A percentile compares a stretch with the other conserved stretches of the same genome.
phyloP scores from a whole-genome alignment of 176 grass and related monocot species.

The Triticum turgidum region DNA sequence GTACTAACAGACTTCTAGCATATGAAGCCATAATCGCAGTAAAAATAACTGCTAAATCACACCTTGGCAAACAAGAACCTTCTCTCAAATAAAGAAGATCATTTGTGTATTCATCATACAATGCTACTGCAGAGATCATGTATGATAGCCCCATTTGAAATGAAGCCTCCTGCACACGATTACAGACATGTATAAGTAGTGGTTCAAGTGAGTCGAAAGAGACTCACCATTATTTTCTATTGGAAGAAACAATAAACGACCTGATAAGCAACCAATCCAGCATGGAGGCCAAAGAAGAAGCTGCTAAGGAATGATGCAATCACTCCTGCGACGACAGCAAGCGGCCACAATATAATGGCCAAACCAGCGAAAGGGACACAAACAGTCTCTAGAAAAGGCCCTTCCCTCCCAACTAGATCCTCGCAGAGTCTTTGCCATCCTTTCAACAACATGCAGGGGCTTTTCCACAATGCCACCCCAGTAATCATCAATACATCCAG shows the following conservation, averaged over 20 bases:
- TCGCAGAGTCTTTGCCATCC: slow-evolving; percentile 84
- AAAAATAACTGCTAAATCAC: not conserved
- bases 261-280: slow-evolving; percentile 74
- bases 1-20: slow-evolving; percentile 10
- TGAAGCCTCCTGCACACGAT: slow-evolving; percentile 53
- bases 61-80: slow-evolving; percentile 91
- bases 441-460: slow-evolving; percentile 77
- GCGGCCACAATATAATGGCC: slow-evolving; percentile 78
- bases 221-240: not conserved
- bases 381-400: slow-evolving; percentile 81
- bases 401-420: slow-evolving; percentile 85
- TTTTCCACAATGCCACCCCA: slow-evolving; percentile 77
- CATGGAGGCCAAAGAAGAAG: slow-evolving; percentile 63
- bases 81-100: slow-evolving; percentile 93
- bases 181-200: not conserved
- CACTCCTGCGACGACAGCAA: slow-evolving; percentile 65
- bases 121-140: slow-evolving; percentile 65
- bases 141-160: slow-evolving; percentile 75
- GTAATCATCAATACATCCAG: slow-evolving; percentile 74
- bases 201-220: not conserved
- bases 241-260: slow-evolving; percentile 10
- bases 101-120: slow-evolving; percentile 90
- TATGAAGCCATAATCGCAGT: not conserved
- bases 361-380: slow-evolving; percentile 88
- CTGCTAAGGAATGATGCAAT: slow-evolving; percentile 65